phyloP scores from a whole-genome alignment of 1,284 basidiomycete species.

The Ustilago loliicola region DNA sequence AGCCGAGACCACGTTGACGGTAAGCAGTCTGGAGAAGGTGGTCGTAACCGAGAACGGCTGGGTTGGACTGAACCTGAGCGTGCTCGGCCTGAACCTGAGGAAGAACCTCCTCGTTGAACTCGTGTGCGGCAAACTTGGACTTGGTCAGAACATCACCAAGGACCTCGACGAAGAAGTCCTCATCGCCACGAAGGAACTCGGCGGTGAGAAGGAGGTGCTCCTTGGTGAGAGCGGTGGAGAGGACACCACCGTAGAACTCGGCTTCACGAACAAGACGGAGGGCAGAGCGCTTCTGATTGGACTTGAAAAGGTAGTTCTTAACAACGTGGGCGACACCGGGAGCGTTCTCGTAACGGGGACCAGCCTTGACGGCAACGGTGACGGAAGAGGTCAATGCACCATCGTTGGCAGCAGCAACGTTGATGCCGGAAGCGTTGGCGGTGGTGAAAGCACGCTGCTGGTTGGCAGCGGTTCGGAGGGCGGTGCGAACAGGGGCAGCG shows the following conservation, averaged over 20 bases:
- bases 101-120: constrained; percentile 68
- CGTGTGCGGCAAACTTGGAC: constrained; percentile 63
- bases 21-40: constrained; percentile 66
- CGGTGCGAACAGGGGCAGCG: constrained; percentile 50
- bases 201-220: constrained; percentile 94
- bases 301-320: constrained; percentile 68
- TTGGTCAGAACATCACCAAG: constrained; percentile 65
- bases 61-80: constrained; percentile 58
- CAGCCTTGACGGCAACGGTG: constrained; percentile 66
- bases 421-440: constrained; percentile 54
- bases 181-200: constrained; percentile 94
- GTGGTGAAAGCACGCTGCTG: constrained; percentile 55
- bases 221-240: constrained; percentile 85
- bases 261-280: constrained; percentile 91
- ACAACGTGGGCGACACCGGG: constrained; percentile 64
- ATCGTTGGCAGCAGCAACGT: constrained; percentile 58
- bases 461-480: constrained; percentile 38
- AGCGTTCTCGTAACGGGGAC: constrained; percentile 60
- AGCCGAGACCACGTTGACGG: constrained; percentile 65
- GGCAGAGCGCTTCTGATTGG: constrained; percentile 78
- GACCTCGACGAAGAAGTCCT: constrained; percentile 72
- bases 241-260: constrained; percentile 92
- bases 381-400: constrained; percentile 61
- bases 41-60: constrained; percentile 63
- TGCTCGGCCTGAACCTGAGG: constrained; percentile 63